These are phyloP conservation scores for Kwoniella bestiolae DNA, from an alignment of 768 basidiomycete genomes.

Conservation along the genomic window DNA sequence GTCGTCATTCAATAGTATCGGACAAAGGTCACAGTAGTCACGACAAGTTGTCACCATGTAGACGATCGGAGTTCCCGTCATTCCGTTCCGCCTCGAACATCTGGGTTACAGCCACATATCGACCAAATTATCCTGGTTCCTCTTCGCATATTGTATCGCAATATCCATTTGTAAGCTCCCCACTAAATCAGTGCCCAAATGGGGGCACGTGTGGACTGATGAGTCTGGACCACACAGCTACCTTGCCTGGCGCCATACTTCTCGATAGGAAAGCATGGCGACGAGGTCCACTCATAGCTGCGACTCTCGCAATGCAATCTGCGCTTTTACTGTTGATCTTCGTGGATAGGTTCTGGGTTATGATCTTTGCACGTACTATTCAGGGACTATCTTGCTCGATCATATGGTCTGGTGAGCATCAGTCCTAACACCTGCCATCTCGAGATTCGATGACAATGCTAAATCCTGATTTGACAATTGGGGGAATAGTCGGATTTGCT, in stretches of 20 bases:
- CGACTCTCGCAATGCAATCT: constrained; percentile 8
- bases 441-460: not conserved
- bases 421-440: not conserved
- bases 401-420: constrained; percentile 18
- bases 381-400: constrained; percentile 19
- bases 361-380: constrained; percentile 23
- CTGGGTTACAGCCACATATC: constrained; percentile 30
- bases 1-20: not conserved
- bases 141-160: constrained; percentile 26
- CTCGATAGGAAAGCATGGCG: constrained; percentile 14
- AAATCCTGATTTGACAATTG: not conserved
- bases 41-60: too few relatives aligned
- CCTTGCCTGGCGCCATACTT: constrained; percentile 4
- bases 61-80: constrained; percentile 34
- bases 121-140: constrained; percentile 17
- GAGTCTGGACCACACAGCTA: not conserved
- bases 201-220: not conserved
- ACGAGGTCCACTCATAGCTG: constrained; percentile 17
- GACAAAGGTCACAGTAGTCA: too few relatives aligned
- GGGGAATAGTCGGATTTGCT: constrained; percentile 24
- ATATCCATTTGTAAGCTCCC: constrained; percentile 16
- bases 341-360: constrained; percentile 19
- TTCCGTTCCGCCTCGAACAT: constrained; percentile 32
- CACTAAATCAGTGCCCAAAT: not conserved
- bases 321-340: constrained; percentile 29